A percentile compares a stretch with the other conserved stretches of the same genome.
These are phyloP conservation scores for Hydrangea macrophylla DNA, from an alignment of 148 eudicot genomes.

Conservation along the genomic window DNA sequence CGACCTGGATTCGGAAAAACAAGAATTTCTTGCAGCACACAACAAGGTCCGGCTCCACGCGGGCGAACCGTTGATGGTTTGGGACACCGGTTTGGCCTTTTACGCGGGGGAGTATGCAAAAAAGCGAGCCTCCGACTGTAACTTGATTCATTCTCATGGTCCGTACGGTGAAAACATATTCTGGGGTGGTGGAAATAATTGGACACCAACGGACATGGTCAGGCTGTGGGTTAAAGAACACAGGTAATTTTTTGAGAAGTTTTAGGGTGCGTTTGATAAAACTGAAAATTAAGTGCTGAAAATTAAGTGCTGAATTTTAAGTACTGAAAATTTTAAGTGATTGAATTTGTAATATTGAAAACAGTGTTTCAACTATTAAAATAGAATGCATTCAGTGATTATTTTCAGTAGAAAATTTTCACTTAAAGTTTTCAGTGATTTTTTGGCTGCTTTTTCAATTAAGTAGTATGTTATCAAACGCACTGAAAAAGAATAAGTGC, in stretches of 20 bases:
- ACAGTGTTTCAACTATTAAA: too few relatives aligned
- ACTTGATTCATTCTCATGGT: conserved; percentile 6
- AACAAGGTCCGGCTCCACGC: conserved; percentile 8
- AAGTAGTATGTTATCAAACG: too few relatives aligned
- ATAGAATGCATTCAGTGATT: too few relatives aligned
- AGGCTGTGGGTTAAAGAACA: conserved; percentile 7
- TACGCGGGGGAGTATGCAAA: background rate
- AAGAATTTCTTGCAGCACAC: conserved; percentile 5
- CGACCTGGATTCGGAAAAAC: background rate
- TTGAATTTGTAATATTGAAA: too few relatives aligned
- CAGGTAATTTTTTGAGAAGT: conserved; percentile 3
- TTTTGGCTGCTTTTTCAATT: too few relatives aligned
- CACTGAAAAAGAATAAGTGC: too few relatives aligned
- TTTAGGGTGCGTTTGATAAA: too few relatives aligned
- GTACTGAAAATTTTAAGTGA: too few relatives aligned
- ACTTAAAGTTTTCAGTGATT: too few relatives aligned
- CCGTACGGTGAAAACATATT: conserved; percentile 17
- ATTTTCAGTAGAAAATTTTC: too few relatives aligned
- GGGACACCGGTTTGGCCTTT: background rate
- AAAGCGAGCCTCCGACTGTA: background rate
- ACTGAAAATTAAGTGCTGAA: too few relatives aligned
- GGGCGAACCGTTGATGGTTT: background rate
- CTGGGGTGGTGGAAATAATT: conserved; percentile 5
- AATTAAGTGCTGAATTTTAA: too few relatives aligned
- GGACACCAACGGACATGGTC: conserved; percentile 6